Evolutionary conservation across 169 alveolate species (phyloP).

Genomic region (Eimeria sp.): DNA sequence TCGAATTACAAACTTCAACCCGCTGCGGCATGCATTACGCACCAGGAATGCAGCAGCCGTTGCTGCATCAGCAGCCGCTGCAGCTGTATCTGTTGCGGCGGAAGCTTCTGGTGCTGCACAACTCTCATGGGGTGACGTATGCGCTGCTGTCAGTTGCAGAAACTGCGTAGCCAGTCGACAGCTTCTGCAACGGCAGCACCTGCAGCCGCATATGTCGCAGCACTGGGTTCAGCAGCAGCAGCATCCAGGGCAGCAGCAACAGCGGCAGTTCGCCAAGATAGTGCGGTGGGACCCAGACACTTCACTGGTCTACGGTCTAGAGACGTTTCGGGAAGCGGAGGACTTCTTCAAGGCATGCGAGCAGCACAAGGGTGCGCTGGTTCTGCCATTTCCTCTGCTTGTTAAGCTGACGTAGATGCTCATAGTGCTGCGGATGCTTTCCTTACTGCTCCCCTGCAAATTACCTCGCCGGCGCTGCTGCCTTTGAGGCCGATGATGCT

Average conservation of each 20-base stretch:
- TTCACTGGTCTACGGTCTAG: constrained; percentile 60
- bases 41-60: neutral
- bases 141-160: neutral
- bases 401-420: neutral
- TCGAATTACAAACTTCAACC: neutral
- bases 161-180: constrained; percentile 6
- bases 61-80: neutral
- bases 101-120: neutral
- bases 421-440: neutral
- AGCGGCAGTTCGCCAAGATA: constrained; percentile 62
- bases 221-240: neutral
- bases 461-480: neutral
- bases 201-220: neutral
- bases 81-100: neutral
- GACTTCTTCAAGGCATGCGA: constrained; percentile 70
- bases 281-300: constrained; percentile 80
- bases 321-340: constrained; percentile 57
- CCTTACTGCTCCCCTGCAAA: neutral
- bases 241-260: constrained; percentile 31
- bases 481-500: neutral
- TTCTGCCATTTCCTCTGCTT: constrained; percentile 9
- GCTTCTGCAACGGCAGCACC: neutral
- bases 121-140: neutral
- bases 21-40: neutral
- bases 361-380: constrained; percentile 29